Conservation (phyloP, 116 monocot species). For the Zostera marina region DNA sequence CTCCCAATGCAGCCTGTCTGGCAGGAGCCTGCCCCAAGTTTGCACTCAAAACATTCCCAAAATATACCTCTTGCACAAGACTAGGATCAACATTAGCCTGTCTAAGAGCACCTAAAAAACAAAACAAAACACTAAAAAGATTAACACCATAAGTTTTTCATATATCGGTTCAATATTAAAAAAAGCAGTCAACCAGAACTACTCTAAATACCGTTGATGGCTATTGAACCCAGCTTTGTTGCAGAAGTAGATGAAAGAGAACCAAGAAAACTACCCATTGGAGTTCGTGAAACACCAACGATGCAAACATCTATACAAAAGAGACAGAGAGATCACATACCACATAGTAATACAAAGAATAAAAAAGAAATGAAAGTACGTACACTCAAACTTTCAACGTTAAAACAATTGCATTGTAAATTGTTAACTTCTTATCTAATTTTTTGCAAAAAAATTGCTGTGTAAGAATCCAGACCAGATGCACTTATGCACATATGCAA, state of each 20-base stretch:
- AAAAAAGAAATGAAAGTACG: background rate
- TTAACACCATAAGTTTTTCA: background rate
- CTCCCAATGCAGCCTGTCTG: slow-evolving; percentile 94
- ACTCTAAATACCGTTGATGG: slow-evolving; percentile 47
- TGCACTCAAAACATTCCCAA: slow-evolving; percentile 95
- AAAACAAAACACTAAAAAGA: background rate
- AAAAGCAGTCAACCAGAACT: background rate
- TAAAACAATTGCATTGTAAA: no score
- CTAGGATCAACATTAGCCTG: slow-evolving; percentile 79
- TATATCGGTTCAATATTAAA: slow-evolving; percentile 1
- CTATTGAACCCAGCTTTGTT: slow-evolving; percentile 87
- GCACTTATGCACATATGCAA: no score
- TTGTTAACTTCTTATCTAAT: no score
- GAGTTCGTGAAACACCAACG: slow-evolving; percentile 91
- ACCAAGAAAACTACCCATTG: slow-evolving; percentile 89
- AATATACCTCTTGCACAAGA: slow-evolving; percentile 83
- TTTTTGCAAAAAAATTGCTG: no score
- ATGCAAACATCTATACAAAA: slow-evolving; percentile 76
- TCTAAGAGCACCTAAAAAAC: slow-evolving; percentile 53
- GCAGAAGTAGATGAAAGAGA: slow-evolving; percentile 75
- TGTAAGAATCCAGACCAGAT: no score
- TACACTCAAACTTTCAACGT: background rate
- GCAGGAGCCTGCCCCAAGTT: slow-evolving; percentile 99
- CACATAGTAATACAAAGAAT: no score
- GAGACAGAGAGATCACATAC: background rate